A percentile compares a stretch with the other conserved stretches of the same genome.
Evolutionary conservation across 108 stramenopile species (phyloP).

Genomic region (Epipyxis sp.): DNA sequence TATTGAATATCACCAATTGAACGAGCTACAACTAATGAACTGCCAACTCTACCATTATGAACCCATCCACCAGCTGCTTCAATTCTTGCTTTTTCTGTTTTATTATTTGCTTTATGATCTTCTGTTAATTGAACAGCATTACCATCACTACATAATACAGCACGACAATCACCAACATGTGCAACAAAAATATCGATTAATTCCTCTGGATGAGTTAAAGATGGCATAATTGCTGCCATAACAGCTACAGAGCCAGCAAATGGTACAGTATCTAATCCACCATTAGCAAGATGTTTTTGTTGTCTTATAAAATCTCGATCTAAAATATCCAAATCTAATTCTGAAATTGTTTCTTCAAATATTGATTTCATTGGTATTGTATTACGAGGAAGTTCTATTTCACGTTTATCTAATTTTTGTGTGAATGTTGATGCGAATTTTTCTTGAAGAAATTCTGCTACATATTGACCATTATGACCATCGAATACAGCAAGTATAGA

Average conservation of each 20-base stretch:
- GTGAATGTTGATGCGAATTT: not conserved
- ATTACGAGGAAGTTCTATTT: not conserved
- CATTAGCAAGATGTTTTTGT: not conserved
- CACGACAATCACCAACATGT: conserved; percentile 83
- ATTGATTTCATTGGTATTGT: not conserved
- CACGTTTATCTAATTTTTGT: not conserved
- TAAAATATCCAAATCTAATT: conserved; percentile 9
- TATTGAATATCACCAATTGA: conserved; percentile 42
- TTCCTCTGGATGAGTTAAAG: conserved; percentile 26
- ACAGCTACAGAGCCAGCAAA: conserved; percentile 1
- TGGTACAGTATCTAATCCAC: not conserved
- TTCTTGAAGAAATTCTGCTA: conserved; percentile 29
- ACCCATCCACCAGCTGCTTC: conserved; percentile 80
- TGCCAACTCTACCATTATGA: conserved; percentile 38
- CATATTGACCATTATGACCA: conserved; percentile 51
- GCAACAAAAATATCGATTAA: conserved; percentile 50
- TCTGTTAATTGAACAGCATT: conserved; percentile 66
- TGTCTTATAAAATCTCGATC: conserved; percentile 36
- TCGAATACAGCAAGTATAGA: conserved; percentile 51
- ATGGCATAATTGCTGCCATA: conserved; percentile 38
- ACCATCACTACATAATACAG: conserved; percentile 70
- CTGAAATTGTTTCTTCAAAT: conserved; percentile 11
- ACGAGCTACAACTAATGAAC: conserved; percentile 37
- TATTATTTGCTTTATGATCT: conserved; percentile 68
- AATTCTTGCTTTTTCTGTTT: conserved; percentile 71